These are phyloP conservation scores for Lipomyces anomalus DNA, from an alignment of 805 yeast genomes.

Conservation along the genomic window DNA sequence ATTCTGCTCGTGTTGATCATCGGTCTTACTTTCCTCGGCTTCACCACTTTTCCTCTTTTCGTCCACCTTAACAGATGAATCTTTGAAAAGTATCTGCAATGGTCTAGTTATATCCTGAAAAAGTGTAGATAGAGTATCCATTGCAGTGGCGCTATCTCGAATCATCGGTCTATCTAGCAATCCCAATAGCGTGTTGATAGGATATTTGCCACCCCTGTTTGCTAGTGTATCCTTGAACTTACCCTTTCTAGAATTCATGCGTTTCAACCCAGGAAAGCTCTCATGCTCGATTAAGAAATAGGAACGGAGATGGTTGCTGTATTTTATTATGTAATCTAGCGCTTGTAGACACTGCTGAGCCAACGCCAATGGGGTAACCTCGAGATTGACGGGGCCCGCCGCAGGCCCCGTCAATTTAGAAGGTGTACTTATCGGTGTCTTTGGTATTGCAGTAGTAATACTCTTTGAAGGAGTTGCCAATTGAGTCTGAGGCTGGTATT, in stretches of 20 bases:
- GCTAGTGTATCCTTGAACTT: conserved; percentile 33
- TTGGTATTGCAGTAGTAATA: conserved; percentile 13
- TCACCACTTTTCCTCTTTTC: conserved; percentile 27
- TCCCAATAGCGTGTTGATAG: conserved; percentile 62
- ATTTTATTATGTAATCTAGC: conserved; percentile 61
- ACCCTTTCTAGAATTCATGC: conserved; percentile 34
- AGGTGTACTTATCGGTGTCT: conserved; percentile 11
- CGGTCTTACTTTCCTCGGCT: no score
- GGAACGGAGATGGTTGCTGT: conserved; percentile 60
- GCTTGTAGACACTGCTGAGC: conserved; percentile 76
- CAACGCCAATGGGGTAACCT: conserved; percentile 61
- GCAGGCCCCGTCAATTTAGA: not conserved
- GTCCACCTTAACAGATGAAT: no score
- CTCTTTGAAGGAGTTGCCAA: conserved; percentile 21
- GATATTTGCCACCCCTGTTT: conserved; percentile 42
- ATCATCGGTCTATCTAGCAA: conserved; percentile 60
- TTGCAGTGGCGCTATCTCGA: conserved; percentile 63
- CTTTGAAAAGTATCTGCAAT: conserved; percentile 48
- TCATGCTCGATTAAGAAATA: conserved; percentile 79
- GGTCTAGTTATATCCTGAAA: conserved; percentile 75
- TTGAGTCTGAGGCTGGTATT: conserved; percentile 18
- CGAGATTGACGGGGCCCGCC: conserved; percentile 28
- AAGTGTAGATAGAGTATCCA: conserved; percentile 71
- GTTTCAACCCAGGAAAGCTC: conserved; percentile 34
- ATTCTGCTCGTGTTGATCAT: no score